These are phyloP conservation scores for Ophioceras dolichostomum DNA, from an alignment of 2,329 filamentous ascomycete species.

Conservation along the genomic window DNA sequence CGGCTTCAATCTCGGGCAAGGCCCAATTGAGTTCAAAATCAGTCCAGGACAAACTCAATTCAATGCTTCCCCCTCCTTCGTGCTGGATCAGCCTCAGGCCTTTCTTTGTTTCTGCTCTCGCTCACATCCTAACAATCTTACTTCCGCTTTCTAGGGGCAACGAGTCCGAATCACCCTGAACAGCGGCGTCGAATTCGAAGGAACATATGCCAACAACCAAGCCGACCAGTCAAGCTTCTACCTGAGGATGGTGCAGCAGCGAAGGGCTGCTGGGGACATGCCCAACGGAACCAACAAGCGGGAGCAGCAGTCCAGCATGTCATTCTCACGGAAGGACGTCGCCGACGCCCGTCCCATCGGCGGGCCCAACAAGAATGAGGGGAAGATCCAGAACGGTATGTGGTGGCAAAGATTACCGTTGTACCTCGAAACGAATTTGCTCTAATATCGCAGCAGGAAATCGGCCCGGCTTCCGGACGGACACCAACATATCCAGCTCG, in stretches of 20 bases:
- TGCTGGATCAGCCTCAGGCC: too few relatives aligned
- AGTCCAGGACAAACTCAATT: too few relatives aligned
- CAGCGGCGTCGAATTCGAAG: conserved; percentile 17
- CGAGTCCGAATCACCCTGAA: conserved; percentile 15
- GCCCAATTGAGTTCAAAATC: too few relatives aligned
- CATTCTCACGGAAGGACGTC: conserved; percentile 20
- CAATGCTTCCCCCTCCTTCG: too few relatives aligned
- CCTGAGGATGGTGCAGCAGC: conserved; percentile 21
- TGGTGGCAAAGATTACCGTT: neutral
- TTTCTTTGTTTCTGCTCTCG: neutral
- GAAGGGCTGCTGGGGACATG: conserved; percentile 16
- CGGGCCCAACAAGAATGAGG: conserved; percentile 19
- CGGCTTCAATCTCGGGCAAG: too few relatives aligned
- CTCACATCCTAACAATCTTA: neutral
- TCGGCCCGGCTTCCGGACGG: conserved; percentile 65
- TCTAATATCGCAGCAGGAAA: conserved; percentile 35
- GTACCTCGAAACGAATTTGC: neutral
- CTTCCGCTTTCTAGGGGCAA: conserved; percentile 13
- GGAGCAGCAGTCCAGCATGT: conserved; percentile 18
- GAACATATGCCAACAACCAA: conserved; percentile 15
- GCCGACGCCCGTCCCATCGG: conserved; percentile 12
- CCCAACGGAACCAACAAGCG: conserved; percentile 16
- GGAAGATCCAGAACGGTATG: conserved; percentile 26
- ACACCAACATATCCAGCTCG: conserved; percentile 73
- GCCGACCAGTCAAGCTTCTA: conserved; percentile 13